A percentile compares a stretch with the other conserved stretches of the same genome.
phyloP scores from a whole-genome alignment of 768 basidiomycete genomes.

The Megacollybia marginata region DNA sequence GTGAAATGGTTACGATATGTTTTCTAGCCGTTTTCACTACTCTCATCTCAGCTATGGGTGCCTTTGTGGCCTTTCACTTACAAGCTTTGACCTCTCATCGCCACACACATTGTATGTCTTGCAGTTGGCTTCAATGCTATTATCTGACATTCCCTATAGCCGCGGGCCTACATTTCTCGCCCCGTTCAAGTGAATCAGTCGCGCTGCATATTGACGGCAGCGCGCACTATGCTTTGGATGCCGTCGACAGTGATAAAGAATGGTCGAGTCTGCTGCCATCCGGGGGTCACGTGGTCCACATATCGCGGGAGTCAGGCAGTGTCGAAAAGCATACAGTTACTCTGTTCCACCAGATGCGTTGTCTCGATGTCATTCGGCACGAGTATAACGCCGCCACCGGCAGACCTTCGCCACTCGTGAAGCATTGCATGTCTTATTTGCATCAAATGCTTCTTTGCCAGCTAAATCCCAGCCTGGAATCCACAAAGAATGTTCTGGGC shows the following conservation, averaged over 20 bases:
- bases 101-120: too few species aligned
- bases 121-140: too few species aligned
- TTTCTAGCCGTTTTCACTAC: too few species aligned
- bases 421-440: background rate
- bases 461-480: background rate
- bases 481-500: background rate
- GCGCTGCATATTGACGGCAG: slow-evolving; percentile 34
- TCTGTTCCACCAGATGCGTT: background rate
- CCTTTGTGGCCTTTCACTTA: too few species aligned
- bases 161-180: too few species aligned
- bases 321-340: background rate
- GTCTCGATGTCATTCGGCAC: background rate
- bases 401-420: background rate
- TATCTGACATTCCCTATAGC: too few species aligned
- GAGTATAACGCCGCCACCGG: background rate
- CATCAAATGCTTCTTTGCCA: background rate
- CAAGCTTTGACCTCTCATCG: too few species aligned
- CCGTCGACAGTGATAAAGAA: slow-evolving; percentile 42
- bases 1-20: too few species aligned
- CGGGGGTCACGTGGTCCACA: slow-evolving; percentile 14
- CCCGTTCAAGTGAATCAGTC: slow-evolving; percentile 11
- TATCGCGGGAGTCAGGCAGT: background rate
- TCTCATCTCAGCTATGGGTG: too few species aligned
- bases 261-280: slow-evolving; percentile 38
- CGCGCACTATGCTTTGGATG: slow-evolving; percentile 44